Evolutionary conservation across 768 basidiomycete genomes (phyloP).

Genomic region (Termitomyces sp.): DNA sequence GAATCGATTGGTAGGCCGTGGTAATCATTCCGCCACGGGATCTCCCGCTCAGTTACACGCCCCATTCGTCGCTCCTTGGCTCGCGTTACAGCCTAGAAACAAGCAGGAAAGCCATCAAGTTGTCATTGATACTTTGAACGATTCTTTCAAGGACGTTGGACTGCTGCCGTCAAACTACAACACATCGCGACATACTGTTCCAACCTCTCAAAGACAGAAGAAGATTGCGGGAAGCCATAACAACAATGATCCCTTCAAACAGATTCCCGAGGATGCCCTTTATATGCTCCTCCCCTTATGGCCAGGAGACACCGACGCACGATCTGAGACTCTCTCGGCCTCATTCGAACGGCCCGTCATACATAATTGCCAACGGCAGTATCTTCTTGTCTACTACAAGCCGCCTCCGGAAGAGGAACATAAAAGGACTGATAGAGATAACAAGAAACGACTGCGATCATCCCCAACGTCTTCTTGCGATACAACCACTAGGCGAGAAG

Average conservation of each 20-base stretch:
- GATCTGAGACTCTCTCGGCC: constrained; percentile 19
- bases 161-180: constrained; percentile 49
- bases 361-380: constrained; percentile 52
- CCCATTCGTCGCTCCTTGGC: constrained; percentile 48
- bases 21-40: constrained; percentile 11
- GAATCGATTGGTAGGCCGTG: constrained; percentile 18
- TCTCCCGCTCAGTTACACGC: constrained; percentile 20
- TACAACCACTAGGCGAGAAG: constrained; percentile 25
- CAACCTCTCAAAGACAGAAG: constrained; percentile 23
- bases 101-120: constrained; percentile 65
- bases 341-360: constrained; percentile 30
- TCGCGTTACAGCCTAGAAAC: constrained; percentile 55
- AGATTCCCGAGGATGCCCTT: constrained; percentile 61
- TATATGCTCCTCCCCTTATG: constrained; percentile 87
- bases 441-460: constrained; percentile 38
- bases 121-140: constrained; percentile 63
- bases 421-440: constrained; percentile 26
- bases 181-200: constrained; percentile 24
- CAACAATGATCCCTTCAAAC: constrained; percentile 45
- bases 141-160: constrained; percentile 78
- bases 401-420: constrained; percentile 13
- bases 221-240: constrained; percentile 19
- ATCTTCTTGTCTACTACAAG: constrained; percentile 79
- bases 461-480: constrained; percentile 33
- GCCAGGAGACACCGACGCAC: constrained; percentile 65